These are phyloP conservation scores for Laetiporus sulphureus DNA, from an alignment of 1,284 basidiomycete genomes.

Conservation along the genomic window DNA sequence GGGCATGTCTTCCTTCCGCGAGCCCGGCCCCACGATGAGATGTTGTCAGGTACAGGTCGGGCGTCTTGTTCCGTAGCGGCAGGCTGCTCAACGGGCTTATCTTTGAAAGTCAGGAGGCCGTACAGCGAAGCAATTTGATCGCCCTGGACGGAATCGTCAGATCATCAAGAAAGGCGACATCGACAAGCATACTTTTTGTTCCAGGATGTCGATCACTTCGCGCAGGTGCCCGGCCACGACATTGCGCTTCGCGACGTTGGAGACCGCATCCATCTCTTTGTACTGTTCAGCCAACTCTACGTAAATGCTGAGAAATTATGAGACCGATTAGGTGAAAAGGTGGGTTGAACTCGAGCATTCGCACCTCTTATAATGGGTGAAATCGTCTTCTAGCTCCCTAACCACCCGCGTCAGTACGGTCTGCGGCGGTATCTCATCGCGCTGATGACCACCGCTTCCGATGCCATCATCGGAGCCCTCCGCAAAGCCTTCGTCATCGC, in stretches of 20 bases:
- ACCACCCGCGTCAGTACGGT: conserved; percentile 76
- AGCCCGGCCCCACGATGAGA: no score
- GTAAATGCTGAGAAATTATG: conserved; percentile 59
- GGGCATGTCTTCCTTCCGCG: no score
- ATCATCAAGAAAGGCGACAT: not conserved
- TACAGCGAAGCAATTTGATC: conserved; percentile 86
- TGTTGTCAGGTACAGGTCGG: no score
- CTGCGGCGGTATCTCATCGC: conserved; percentile 62
- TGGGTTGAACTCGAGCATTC: no score
- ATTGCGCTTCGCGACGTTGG: conserved; percentile 73
- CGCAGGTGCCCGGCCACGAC: conserved; percentile 78
- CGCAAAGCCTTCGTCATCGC: conserved; percentile 13
- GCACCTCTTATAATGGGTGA: conserved; percentile 83
- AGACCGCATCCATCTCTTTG: conserved; percentile 77
- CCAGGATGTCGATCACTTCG: conserved; percentile 85
- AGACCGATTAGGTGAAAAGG: no score
- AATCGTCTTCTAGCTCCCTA: conserved; percentile 84
- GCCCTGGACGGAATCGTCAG: conserved; percentile 42
- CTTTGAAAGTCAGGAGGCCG: conserved; percentile 68
- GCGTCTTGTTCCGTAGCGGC: conserved; percentile 26
- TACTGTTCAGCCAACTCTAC: conserved; percentile 86
- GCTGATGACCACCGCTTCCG: not conserved
- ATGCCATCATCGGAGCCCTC: conserved; percentile 20
- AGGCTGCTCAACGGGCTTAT: conserved; percentile 43
- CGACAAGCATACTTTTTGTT: conserved; percentile 60